Evolutionary conservation across 352 stramenopile genomes (phyloP).

Genomic region (Phytophthora hybrid): DNA sequence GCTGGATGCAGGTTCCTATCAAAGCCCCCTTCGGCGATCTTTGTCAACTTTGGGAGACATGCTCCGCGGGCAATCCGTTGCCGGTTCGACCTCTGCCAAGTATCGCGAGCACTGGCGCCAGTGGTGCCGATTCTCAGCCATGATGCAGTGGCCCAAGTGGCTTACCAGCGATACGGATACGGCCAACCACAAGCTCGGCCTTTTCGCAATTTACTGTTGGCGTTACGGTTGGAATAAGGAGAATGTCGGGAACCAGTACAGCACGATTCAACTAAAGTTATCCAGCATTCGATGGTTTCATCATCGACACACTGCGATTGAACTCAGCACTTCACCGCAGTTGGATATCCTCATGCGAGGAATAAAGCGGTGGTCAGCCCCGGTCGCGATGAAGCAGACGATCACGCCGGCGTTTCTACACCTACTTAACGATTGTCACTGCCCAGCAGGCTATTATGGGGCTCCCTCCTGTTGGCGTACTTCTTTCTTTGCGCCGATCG

Average conservation of each 20-base stretch:
- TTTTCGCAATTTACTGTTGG: slow-evolving; percentile 7
- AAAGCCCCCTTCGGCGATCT: slow-evolving; percentile 21
- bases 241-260: slow-evolving; percentile 2
- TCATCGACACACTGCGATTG: background rate
- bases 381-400: slow-evolving; percentile 1
- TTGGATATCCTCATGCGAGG: slow-evolving; percentile 1
- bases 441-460: slow-evolving; percentile 3
- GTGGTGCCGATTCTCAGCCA: slow-evolving; percentile 1
- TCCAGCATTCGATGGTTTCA: slow-evolving; percentile 5
- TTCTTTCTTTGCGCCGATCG: slow-evolving; percentile 11
- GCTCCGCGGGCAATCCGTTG: slow-evolving; percentile 2
- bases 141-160: slow-evolving; percentile 8
- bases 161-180: background rate
- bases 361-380: background rate
- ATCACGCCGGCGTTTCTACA: slow-evolving; percentile 10
- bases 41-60: slow-evolving; percentile 14
- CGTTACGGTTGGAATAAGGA: background rate
- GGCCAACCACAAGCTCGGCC: background rate
- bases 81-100: slow-evolving; percentile 16
- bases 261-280: slow-evolving; percentile 4
- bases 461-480: slow-evolving; percentile 1
- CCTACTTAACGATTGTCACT: background rate
- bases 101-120: slow-evolving; percentile 15
- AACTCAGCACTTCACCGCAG: background rate
- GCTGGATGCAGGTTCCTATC: slow-evolving; percentile 11